These are phyloP conservation scores for Exophiala sp. DNA, from an alignment of 2,329 filamentous ascomycete genomes.

Conservation along the genomic window DNA sequence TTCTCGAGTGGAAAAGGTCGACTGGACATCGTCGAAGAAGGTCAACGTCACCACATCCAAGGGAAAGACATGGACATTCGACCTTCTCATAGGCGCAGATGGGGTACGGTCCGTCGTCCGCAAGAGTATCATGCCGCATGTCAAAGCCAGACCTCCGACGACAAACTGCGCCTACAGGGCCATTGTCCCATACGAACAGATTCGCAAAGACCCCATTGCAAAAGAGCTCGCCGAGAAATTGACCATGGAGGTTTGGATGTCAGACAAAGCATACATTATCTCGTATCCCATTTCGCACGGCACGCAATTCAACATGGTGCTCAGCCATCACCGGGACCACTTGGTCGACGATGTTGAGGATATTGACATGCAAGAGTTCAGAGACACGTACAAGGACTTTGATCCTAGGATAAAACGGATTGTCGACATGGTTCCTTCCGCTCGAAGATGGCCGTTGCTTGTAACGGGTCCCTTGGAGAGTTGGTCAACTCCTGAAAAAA, in stretches of 20 bases:
- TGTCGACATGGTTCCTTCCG: constrained; percentile 39
- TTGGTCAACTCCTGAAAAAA: constrained; percentile 42
- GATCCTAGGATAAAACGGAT: constrained; percentile 44
- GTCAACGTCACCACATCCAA: constrained; percentile 20
- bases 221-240: constrained; percentile 37
- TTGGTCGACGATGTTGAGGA: constrained; percentile 36
- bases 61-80: constrained; percentile 31
- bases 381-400: constrained; percentile 42
- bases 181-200: constrained; percentile 43
- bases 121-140: constrained; percentile 39
- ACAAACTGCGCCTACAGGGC: constrained; percentile 47
- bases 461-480: constrained; percentile 41
- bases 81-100: constrained; percentile 42
- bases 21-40: constrained; percentile 23
- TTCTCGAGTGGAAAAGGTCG: constrained; percentile 36
- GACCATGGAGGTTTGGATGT: constrained; percentile 48
- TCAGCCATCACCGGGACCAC: constrained; percentile 41
- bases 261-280: constrained; percentile 41
- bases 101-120: constrained; percentile 42
- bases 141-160: constrained; percentile 39
- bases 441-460: constrained; percentile 42
- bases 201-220: constrained; percentile 42
- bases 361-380: constrained; percentile 43
- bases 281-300: constrained; percentile 46
- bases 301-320: constrained; percentile 46